Conservation (phyloP, 2,329 filamentous ascomycete species). For the Chaetomiaceae sp. region DNA sequence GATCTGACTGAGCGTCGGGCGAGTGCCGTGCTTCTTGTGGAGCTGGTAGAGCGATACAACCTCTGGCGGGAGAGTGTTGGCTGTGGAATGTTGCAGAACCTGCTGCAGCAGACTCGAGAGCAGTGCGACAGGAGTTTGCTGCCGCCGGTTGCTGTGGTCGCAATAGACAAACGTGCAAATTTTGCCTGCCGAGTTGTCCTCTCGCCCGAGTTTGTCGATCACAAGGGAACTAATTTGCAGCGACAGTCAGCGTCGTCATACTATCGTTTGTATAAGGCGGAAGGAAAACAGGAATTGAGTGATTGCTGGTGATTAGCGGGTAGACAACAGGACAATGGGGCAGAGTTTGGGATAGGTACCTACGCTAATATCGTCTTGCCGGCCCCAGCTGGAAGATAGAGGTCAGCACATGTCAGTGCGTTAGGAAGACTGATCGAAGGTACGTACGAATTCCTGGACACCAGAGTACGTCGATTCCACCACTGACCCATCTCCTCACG, state of each 20-base stretch:
- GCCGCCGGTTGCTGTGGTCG: neutral
- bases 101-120: neutral
- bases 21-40: slow-evolving; percentile 1
- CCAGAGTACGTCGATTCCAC: neutral
- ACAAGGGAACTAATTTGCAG: neutral
- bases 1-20: neutral
- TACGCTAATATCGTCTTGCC: neutral
- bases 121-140: neutral
- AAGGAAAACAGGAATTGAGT: no score
- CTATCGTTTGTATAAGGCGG: no score
- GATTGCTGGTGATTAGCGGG: no score
- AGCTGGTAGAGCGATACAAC: neutral
- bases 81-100: neutral
- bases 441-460: neutral
- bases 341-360: neutral
- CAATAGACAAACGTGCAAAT: slow-evolving; percentile 1
- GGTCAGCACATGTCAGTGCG: neutral
- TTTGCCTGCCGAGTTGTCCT: neutral
- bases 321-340: no score
- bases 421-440: neutral
- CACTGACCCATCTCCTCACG: neutral
- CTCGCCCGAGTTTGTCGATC: neutral
- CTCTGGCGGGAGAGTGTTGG: neutral
- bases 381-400: neutral
- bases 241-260: no score